Base-by-base conservation (phyloP, 352 stramenopile genomes). In the Halophytophthora polymorphica region DNA sequence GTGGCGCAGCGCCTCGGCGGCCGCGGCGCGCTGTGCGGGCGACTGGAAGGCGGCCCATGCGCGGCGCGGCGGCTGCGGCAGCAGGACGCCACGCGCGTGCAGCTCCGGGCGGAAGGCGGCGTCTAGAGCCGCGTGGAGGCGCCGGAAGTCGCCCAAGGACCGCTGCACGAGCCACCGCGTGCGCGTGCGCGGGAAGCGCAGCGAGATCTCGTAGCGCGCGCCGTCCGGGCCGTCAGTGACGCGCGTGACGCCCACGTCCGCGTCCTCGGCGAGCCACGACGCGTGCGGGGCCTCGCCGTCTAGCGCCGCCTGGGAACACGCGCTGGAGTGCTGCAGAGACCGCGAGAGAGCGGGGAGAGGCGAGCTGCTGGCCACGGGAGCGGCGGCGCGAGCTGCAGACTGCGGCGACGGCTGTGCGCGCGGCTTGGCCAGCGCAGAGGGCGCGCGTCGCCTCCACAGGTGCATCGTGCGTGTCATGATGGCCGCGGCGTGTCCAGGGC, bases 201-300 rank as follows among this genome's bases (percentile, higher is more conserved):
- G 51, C 49, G 73, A 82, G 57, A 88, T 66, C 56, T 86, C 72
- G 61, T 80, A 88, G 48, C 64, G 52, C 43, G 53, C 66, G 14
- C 52, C 34, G 7, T 58, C 38, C 56, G 60, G 41, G 45, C 35
- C 12, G 28, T 6, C 1, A 48, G 60, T 56, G 5, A 73, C 56
- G 41, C 64, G 65, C 10, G 74, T 86, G 54, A 86, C 64, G 28
- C 69, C 72, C 14, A 86, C 69, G 35, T 83, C 71, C 11, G 69
- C 69, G 46, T 77, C 69, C 10, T 73, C 53, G 3, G 61, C 58
- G 25, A 62, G 53, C 71, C 74, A 85, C n/a, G 63, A 29, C 14
- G 34, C 45, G 33, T 43, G 33, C 33, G 33, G 15, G 13, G 6
- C 25, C 4, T 8, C 8, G 8, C 25, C 25, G 25, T 31, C 25